Conservation (phyloP, 2,329 filamentous ascomycete species). For the Fusarium nodosum region DNA sequence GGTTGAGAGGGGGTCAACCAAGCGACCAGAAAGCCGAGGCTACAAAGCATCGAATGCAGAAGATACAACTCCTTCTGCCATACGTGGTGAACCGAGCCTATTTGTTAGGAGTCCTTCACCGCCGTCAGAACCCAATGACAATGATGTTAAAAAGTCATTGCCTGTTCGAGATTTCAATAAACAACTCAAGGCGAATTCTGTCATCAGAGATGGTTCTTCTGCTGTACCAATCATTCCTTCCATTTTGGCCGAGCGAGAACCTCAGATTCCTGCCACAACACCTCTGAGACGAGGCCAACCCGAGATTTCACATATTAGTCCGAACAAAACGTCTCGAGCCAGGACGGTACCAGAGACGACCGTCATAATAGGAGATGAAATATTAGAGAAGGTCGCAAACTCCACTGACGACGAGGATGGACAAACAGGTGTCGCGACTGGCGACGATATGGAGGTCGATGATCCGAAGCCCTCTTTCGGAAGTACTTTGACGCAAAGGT, state of each 20-base stretch:
- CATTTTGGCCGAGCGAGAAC: slow-evolving; percentile 19
- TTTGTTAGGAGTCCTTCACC: slow-evolving; percentile 29
- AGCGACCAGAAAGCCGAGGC: slow-evolving; percentile 6
- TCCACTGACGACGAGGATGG: slow-evolving; percentile 5
- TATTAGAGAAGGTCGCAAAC: slow-evolving; percentile 12
- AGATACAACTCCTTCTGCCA: not conserved
- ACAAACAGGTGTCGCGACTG: not conserved
- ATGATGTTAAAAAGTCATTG: slow-evolving; percentile 41
- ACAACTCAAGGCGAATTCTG: slow-evolving; percentile 49
- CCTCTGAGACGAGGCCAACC: slow-evolving; percentile 23
- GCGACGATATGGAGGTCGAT: slow-evolving; percentile 13
- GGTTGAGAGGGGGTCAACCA: slow-evolving; percentile 47
- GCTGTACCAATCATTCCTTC: not conserved
- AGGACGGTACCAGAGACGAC: slow-evolving; percentile 30
- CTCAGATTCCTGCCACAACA: slow-evolving; percentile 38
- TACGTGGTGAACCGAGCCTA: slow-evolving; percentile 30
- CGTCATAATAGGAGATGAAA: slow-evolving; percentile 44
- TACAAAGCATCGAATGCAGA: not conserved
- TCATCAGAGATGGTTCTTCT: not conserved
- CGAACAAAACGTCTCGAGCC: slow-evolving; percentile 12
- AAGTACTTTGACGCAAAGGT: slow-evolving; percentile 38
- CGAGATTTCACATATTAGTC: not conserved
- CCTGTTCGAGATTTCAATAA: slow-evolving; percentile 56
- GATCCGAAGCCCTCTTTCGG: slow-evolving; percentile 40
- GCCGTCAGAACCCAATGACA: slow-evolving; percentile 36